Base-by-base conservation (phyloP, 2,329 filamentous ascomycete genomes). In the Alternaria rosae region DNA sequence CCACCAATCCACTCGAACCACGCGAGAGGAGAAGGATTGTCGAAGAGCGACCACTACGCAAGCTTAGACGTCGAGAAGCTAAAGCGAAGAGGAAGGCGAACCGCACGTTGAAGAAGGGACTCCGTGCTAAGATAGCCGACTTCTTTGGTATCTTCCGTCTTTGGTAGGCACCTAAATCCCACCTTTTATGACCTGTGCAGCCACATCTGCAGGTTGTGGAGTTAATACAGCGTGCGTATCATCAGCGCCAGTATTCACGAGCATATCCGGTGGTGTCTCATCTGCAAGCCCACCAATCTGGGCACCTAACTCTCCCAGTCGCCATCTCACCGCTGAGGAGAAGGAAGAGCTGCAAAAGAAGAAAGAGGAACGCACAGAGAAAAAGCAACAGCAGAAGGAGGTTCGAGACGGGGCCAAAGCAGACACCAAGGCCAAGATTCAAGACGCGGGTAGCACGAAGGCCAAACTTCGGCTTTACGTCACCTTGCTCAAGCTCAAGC, bases 41-140 rank as follows among this genome's bases (percentile, higher is more conserved):
- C 21, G 44, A 58, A 21, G 26, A 62, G 17, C 42, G 54, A n/a
- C 41, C 10, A 48, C 51, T 44, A 38, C 59, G 35, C n/a, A 54
- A 54, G 5, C 32, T 54, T 13, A 52, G 25, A 12, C 32, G 41
- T 9, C 42, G 50, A 3, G 26, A 35, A 42, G 26, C n/a, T 7
- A 54, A 21, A 12, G 42, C 54, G 0, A 52, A 50, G 26, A 38
- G 28, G 25, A 44, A 28, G 11, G 43, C 48, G 11, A 28, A 21
- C 5, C 25, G 21, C 2, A 54, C 48, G 26, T 12, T 32, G 30
- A 54, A 43, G 26, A 43, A 54, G 3, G 32, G 41, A 17, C 25
- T 59, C 2, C 59, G 43, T 3, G 26, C 21, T 12, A 54, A 21
- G 11, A n/a, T 54, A 20, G 35, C 20, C 20, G 44, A 35, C 9